These are phyloP conservation scores for Vitis rupestris DNA, from an alignment of 164 flowering plant genomes.

Conservation along the genomic window DNA sequence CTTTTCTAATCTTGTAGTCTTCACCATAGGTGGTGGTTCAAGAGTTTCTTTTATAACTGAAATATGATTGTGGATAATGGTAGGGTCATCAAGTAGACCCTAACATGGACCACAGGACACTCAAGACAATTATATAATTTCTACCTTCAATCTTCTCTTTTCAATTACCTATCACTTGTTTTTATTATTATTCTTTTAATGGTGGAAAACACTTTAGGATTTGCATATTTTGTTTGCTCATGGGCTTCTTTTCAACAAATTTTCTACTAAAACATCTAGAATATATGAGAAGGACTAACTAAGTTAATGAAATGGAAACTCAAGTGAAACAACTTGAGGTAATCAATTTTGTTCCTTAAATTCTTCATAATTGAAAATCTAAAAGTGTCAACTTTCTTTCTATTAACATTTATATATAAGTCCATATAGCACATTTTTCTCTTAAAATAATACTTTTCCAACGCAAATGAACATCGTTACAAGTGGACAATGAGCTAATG, in stretches of 20 bases:
- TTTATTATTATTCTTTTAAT: too few relatives aligned
- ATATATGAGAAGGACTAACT: constrained; percentile 9
- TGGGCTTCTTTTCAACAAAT: constrained; percentile 18
- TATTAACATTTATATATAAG: constrained; percentile 4
- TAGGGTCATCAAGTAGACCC: too few relatives aligned
- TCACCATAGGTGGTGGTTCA: too few relatives aligned
- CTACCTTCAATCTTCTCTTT: too few relatives aligned
- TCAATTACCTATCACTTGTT: not conserved
- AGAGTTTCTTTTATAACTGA: too few relatives aligned
- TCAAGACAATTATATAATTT: too few relatives aligned
- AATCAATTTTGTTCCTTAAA: not conserved
- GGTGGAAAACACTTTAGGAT: not conserved
- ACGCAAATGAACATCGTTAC: not conserved
- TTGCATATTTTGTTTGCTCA: not conserved
- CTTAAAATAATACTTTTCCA: constrained; percentile 19
- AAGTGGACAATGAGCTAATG: constrained; percentile 19
- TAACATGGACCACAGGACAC: too few relatives aligned
- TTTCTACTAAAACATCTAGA: constrained; percentile 22
- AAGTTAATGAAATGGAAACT: constrained; percentile 16
- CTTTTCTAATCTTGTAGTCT: too few relatives aligned
- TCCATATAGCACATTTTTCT: constrained; percentile 5
- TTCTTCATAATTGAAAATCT: too few relatives aligned
- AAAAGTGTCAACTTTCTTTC: not conserved
- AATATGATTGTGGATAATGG: too few relatives aligned
- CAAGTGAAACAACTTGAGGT: constrained; percentile 18